Base-by-base conservation (phyloP, 371 early-diverging fungal species). In the Mortierella sp. region DNA sequence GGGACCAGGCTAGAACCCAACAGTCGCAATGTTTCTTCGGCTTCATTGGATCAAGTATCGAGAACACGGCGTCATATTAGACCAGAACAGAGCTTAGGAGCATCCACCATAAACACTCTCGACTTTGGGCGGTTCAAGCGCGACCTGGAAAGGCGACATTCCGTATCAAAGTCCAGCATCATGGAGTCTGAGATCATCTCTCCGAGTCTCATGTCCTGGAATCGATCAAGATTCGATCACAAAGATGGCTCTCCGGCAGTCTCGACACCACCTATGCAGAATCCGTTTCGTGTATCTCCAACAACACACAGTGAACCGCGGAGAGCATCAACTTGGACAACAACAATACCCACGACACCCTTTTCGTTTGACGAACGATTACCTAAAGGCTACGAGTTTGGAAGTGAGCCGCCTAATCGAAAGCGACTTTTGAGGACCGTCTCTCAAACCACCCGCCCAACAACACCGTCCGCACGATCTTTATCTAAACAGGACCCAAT, bases 71-170 rank as follows among this genome's bases (percentile, higher is more conserved):
- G 44, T 30, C 21, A 27, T 3, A 5, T 12, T 15, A 54, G 42
- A 23, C 32, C n/a, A 9, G 48, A 48, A 8, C 50, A 59, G n/a
- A 48, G 19, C 23, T 14, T 6, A 2, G 4, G 57, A 30, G 41
- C 56, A 6, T 17, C 41, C 19, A 34, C 37, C 3, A 48, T 56
- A 14, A 39, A 26, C 6, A 42, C 55, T 28, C 48, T 75, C 49
- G 75, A 75, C 41, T 75, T 75, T 51, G 75, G 75, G 2, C 48
- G 75, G 37, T 75, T 75, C 32, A 75, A 75, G 28, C 43, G 75
- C n/a, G 64, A 75, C 28, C 52, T 75, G 30, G 76, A 69, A 42
- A 54, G 69, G 23, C 48, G 76, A 59, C 67, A 44, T 27, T 56
- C 72, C 7, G 47, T 53, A 42, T 57, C 63, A 7, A 19, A 4